Percentiles rank a stretch among this genome's conserved stretches.
These are phyloP conservation scores for Chaetothyriales sp. DNA, from an alignment of 2,329 filamentous ascomycete species.

Conservation along the genomic window DNA sequence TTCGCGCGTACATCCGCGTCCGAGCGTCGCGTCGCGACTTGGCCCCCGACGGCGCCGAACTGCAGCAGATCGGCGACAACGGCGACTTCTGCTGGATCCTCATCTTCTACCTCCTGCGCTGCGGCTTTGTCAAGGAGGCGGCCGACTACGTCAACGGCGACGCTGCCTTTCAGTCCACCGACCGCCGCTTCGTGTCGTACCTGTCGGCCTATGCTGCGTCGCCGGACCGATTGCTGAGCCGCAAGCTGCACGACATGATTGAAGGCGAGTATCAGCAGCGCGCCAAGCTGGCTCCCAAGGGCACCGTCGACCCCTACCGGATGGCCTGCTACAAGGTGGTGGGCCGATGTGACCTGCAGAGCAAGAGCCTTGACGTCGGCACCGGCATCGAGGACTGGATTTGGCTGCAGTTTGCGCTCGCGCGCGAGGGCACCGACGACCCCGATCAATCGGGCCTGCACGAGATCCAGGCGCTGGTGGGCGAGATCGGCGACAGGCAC, in stretches of 20 bases:
- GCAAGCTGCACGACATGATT: constrained; percentile 73
- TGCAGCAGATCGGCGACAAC: constrained; percentile 68
- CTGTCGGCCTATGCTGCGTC: constrained; percentile 70
- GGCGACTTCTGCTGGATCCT: constrained; percentile 69
- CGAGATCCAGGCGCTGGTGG: constrained; percentile 64
- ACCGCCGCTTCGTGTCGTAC: constrained; percentile 79
- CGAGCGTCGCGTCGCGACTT: constrained; percentile 69
- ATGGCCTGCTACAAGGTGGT: constrained; percentile 98
- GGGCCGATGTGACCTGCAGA: constrained; percentile 54
- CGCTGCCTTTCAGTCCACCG: constrained; percentile 72
- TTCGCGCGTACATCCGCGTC: constrained; percentile 81
- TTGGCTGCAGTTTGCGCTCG: constrained; percentile 52
- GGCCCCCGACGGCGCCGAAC: constrained; percentile 62
- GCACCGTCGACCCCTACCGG: constrained; percentile 82
- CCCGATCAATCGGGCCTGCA: constrained; percentile 51
- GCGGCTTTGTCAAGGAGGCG: constrained; percentile 72
- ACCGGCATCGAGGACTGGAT: constrained; percentile 53
- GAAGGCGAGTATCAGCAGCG: constrained; percentile 81
- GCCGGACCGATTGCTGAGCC: constrained; percentile 61
- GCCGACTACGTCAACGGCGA: constrained; percentile 72
- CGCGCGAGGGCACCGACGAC: constrained; percentile 46
- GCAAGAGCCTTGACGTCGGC: constrained; percentile 44
- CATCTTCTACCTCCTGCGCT: constrained; percentile 79
- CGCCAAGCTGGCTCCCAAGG: constrained; percentile 67
- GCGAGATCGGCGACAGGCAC: constrained; percentile 79